These are phyloP conservation scores for Rutstroemia sp. DNA, from an alignment of 2,329 filamentous ascomycete genomes.

Conservation along the genomic window DNA sequence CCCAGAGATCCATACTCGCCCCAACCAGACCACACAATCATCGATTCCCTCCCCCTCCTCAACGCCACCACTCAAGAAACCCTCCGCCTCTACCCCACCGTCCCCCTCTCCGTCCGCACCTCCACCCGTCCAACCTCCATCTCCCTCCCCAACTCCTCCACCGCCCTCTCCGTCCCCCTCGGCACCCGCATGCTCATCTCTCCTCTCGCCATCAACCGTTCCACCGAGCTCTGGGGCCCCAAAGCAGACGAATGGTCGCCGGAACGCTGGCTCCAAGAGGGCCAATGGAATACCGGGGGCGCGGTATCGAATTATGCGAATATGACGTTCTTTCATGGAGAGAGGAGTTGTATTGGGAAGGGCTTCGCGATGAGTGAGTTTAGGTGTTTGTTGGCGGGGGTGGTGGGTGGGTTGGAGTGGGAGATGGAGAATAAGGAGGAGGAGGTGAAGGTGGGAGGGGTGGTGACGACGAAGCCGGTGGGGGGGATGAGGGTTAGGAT, in stretches of 20 bases:
- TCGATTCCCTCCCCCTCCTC: conserved; percentile 61
- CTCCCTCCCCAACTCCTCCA: conserved; percentile 46
- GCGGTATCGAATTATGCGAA: conserved; percentile 70
- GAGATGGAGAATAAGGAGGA: conserved; percentile 28
- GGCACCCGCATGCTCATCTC: conserved; percentile 47
- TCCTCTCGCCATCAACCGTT: conserved; percentile 50
- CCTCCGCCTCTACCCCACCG: conserved; percentile 59
- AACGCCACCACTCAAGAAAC: conserved; percentile 60
- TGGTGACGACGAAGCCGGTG: conserved; percentile 30
- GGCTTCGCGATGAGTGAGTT: conserved; percentile 77
- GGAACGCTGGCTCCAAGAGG: conserved; percentile 42
- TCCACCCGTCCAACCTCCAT: conserved; percentile 50
- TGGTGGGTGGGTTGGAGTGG: background rate
- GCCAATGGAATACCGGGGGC: conserved; percentile 46
- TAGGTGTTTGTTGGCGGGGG: conserved; percentile 3
- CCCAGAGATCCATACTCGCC: conserved; percentile 37
- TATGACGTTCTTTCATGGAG: conserved; percentile 79
- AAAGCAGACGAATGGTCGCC: conserved; percentile 55
- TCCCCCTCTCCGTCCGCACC: conserved; percentile 56
- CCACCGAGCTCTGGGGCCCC: conserved; percentile 49
- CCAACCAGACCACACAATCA: conserved; percentile 42
- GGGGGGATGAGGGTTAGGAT: conserved; percentile 8
- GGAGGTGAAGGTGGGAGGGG: conserved; percentile 49
- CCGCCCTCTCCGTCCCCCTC: conserved; percentile 49
- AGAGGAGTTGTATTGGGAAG: conserved; percentile 75